phyloP scores from a whole-genome alignment of 2,329 filamentous ascomycete genomes.

The Epichloe uncinata region DNA sequence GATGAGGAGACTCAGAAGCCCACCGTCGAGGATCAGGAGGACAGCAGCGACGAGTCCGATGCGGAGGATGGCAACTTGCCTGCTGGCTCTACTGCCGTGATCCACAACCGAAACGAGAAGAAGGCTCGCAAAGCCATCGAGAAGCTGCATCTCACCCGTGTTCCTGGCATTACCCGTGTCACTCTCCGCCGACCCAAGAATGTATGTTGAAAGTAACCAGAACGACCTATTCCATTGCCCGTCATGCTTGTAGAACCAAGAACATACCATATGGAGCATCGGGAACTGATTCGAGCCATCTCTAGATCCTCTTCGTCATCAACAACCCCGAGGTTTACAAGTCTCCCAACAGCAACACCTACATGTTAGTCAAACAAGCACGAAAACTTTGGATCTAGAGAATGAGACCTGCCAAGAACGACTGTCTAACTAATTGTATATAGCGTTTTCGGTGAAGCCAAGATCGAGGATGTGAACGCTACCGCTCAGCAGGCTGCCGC shows the following conservation, averaged over 20 bases:
- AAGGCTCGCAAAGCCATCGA: constrained; percentile 99
- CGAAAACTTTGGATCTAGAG: background rate
- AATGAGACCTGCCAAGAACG: background rate
- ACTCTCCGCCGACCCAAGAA: constrained; percentile 98
- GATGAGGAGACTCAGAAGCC: constrained; percentile 82
- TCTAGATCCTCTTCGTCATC: constrained; percentile 96
- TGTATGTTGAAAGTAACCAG: constrained; percentile 45
- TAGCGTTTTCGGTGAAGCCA: constrained; percentile 98
- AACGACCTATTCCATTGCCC: background rate
- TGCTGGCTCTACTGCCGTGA: constrained; percentile 73
- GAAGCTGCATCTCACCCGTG: constrained; percentile 93
- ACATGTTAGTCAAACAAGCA: constrained; percentile 60
- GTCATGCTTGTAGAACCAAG: background rate
- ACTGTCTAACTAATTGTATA: background rate
- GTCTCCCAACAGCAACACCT: constrained; percentile 98
- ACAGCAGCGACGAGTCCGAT: constrained; percentile 62
- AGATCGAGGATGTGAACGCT: constrained; percentile 99
- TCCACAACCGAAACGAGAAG: constrained; percentile 99
- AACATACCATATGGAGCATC: constrained; percentile 3
- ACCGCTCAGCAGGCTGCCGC: constrained; percentile 82
- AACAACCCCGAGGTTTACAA: constrained; percentile 99
- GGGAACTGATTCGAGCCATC: constrained; percentile 12
- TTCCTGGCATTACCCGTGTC: constrained; percentile 94
- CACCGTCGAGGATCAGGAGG: constrained; percentile 61
- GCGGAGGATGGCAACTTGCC: constrained; percentile 66